Evolutionary conservation across 1,139 yeast species (phyloP).

Genomic region (Candida mesenterica): DNA sequence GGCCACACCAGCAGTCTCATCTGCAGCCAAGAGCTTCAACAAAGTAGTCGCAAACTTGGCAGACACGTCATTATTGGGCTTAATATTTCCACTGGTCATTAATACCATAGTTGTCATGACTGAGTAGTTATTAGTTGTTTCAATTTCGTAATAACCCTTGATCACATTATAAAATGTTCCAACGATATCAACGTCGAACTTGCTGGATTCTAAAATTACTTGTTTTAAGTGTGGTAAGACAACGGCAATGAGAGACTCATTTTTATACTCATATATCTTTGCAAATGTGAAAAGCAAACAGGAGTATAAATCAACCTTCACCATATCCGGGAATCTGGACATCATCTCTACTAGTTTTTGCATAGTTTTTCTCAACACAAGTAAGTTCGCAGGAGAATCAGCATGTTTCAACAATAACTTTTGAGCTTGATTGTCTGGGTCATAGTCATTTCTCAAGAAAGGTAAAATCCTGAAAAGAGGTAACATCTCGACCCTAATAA

Average conservation of each 20-base stretch:
- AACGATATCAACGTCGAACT: conserved; percentile 27
- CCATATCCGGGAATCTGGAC: conserved; percentile 61
- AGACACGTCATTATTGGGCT: conserved; percentile 37
- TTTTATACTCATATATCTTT: conserved; percentile 51
- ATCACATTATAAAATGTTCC: conserved; percentile 40
- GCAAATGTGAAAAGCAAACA: conserved; percentile 67
- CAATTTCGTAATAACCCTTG: conserved; percentile 25
- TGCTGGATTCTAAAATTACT: conserved; percentile 33
- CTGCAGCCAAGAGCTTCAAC: conserved; percentile 31
- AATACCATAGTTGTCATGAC: conserved; percentile 60
- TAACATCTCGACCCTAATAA: conserved; percentile 68
- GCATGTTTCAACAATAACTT: conserved; percentile 31
- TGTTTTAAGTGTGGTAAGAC: conserved; percentile 59
- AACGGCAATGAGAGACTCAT: conserved; percentile 47
- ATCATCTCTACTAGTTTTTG: conserved; percentile 62
- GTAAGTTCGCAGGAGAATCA: conserved; percentile 33
- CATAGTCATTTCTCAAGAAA: conserved; percentile 50
- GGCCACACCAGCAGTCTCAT: conserved; percentile 41
- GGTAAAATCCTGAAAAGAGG: conserved; percentile 64
- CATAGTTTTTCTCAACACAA: conserved; percentile 52
- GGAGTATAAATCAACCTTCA: conserved; percentile 66
- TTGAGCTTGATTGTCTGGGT: conserved; percentile 33
- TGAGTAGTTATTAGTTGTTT: conserved; percentile 35
- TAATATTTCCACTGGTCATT: conserved; percentile 51
- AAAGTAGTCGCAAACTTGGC: conserved; percentile 28